Base-by-base conservation (phyloP, 2,329 filamentous ascomycete species). In the Chrysoporthe puriensis region DNA sequence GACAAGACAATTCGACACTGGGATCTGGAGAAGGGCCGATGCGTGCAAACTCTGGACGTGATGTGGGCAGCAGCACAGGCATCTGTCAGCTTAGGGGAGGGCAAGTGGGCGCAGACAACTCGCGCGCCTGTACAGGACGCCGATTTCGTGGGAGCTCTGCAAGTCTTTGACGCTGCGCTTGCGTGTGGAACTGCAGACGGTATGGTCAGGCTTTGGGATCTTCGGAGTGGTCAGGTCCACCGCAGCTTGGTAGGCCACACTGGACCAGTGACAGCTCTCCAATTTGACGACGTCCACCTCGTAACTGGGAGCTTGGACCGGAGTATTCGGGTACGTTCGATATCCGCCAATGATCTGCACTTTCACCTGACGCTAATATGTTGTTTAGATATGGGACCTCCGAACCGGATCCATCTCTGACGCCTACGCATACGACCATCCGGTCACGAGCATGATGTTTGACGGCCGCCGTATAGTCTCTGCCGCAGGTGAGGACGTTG, bases 1-100 rank as follows among this genome's bases (percentile, higher is more conserved):
- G 96, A 99, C 81, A 99, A 99, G 84, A 99, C 96, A 1, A 84
- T 99, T 66, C 90, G 96, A 57, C 96, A 99, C 78, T 99, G 96
- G 96, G 96, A 99, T 82, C 85, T 99, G 62, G 92, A 95, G 74
- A 97, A 94, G 77, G 96, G 96, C n/a, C 91, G 96, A 61, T 98
- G 96, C 78, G 92, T 99, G 64, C 96, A 99, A 80, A 99, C 96
- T 2, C 84, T 99, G 61, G 96, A 99, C 79, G 95, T 99, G 7
- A 91, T 99, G 77, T 99, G 96, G 96, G 96, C 96, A 11, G 94
- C 96, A 4, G 94, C 96, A 2, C 94, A 97, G 80, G 93, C 93
- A 14, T 92, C 90, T 11, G 88, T 90, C 50, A 90, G 87, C 5
- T 85, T 92, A 66, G 85, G 84, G 59, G 87, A 89, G 64, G 82